These are phyloP conservation scores for Diaporthe longicolla DNA, from an alignment of 2,329 filamentous ascomycete genomes.

Conservation along the genomic window DNA sequence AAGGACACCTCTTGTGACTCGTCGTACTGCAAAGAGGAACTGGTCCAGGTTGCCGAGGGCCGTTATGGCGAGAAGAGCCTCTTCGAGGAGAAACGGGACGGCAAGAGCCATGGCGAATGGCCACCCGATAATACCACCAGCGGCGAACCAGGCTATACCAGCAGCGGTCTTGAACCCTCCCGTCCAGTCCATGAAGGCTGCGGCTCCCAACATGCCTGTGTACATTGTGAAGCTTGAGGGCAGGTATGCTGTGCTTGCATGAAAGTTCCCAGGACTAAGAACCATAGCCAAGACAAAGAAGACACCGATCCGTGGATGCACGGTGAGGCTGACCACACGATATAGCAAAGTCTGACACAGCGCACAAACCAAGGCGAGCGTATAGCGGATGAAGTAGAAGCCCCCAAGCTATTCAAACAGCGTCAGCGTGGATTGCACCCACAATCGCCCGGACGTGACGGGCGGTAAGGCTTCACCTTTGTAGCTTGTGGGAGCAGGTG, in stretches of 20 bases:
- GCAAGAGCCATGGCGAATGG: constrained; percentile 90
- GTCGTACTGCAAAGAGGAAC: constrained; percentile 70
- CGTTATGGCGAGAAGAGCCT: constrained; percentile 69
- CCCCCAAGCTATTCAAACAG: constrained; percentile 63
- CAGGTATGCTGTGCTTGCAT: constrained; percentile 87
- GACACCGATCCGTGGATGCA: constrained; percentile 87
- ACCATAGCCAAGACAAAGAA: constrained; percentile 85
- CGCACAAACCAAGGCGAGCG: constrained; percentile 82
- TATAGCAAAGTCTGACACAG: constrained; percentile 87
- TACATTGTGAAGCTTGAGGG: constrained; percentile 99
- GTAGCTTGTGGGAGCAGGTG: constrained; percentile 73
- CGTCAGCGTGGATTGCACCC: constrained; percentile 6
- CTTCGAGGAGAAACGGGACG: constrained; percentile 85
- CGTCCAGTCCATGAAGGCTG: constrained; percentile 92
- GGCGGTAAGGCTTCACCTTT: constrained; percentile 60
- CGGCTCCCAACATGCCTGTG: constrained; percentile 85
- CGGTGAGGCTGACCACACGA: constrained; percentile 78
- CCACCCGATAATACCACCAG: constrained; percentile 91
- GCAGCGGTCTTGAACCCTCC: constrained; percentile 83
- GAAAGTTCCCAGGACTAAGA: constrained; percentile 92
- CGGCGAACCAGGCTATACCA: constrained; percentile 91
- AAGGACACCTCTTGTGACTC: constrained; percentile 77
- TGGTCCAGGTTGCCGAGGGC: constrained; percentile 69
- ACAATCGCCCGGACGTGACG: too few species aligned
- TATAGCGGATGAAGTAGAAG: constrained; percentile 88